Percentiles rank a stretch among this genome's conserved stretches.
These are phyloP conservation scores for Lizonia empirigonia DNA, from an alignment of 2,329 filamentous ascomycete genomes.

Conservation along the genomic window DNA sequence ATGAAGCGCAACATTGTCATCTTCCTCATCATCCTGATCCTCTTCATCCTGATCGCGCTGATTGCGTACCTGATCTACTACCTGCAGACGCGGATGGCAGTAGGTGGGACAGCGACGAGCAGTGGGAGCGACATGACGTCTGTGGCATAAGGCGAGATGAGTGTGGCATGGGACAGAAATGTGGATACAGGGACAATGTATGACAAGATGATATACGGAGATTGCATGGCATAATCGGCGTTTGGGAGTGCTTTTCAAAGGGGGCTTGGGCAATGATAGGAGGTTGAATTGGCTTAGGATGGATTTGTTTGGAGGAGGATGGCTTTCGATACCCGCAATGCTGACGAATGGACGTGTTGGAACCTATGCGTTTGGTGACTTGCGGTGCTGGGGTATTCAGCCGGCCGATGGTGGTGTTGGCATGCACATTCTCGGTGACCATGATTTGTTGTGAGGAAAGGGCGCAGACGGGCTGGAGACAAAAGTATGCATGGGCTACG, in stretches of 20 bases:
- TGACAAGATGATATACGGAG: too few species aligned
- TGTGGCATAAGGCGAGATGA: background rate
- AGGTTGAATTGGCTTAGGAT: background rate
- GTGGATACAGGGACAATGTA: background rate
- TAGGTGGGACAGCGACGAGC: constrained; percentile 38
- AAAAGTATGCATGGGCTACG: too few species aligned
- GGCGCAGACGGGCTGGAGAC: too few species aligned
- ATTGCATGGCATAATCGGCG: too few species aligned
- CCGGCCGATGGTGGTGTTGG: too few species aligned
- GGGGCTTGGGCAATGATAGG: background rate
- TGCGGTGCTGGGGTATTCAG: too few species aligned
- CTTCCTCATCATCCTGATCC: constrained; percentile 59
- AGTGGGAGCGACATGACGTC: constrained; percentile 41
- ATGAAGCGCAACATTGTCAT: constrained; percentile 61
- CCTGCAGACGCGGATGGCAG: constrained; percentile 52
- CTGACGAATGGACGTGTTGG: background rate
- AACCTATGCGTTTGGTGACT: too few species aligned
- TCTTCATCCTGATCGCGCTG: constrained; percentile 57
- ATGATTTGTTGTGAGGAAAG: too few species aligned
- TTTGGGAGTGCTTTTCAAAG: too few species aligned
- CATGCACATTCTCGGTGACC: too few species aligned
- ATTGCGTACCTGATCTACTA: constrained; percentile 59
- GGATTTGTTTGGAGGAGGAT: too few species aligned
- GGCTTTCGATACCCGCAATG: constrained; percentile 16
- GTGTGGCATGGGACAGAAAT: constrained; percentile 9